Evolutionary conservation across 306 rosid species (phyloP), one percentile per base, ranked within the genome.

Genomic region (Casuarina equisetifolia): DNA sequence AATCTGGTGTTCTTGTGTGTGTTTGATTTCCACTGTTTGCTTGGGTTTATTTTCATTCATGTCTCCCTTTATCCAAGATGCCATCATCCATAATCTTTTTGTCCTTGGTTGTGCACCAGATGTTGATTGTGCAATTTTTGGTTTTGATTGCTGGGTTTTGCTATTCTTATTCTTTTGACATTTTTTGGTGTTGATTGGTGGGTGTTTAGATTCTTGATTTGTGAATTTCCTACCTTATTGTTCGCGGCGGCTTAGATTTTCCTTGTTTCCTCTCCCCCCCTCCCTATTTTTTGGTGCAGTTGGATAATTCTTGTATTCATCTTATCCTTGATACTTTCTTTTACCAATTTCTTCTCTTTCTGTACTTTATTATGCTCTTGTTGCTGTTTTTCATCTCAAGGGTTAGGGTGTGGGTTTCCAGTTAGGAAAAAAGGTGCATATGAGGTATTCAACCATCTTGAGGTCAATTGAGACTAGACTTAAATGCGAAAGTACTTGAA

Each of bases 61-160:
- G 32, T 1, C 32, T 25, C 1, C 32, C 1, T 25, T 25, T 25
- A 25, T 25, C 32, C 32, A 25, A 25, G 32, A 25, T 25, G 32
- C 32, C 32, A 25, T 25, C 32, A 25, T 25, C 32, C 32, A 25
- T 25, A 25, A 25, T 25, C 32, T 25, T 25, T 25, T 25, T 25
- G 32, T 25, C 32, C 32, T 25, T 25, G 32, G 32, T 25, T 25
- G 32, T 25, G 32, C 32, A 25, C 32, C 32, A 25, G 32, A 25
- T 25, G 32, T 25, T 25, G 32, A 25, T 9, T 70, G 76, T 54
- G 25, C 54, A 71, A 19, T 55, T 62, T 61, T 54, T 54, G 55
- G 20, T 32, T 81, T 73, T 64, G 70, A 38, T 55, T 25, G 68
- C n/a, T 67, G 79, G 76, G 69, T 59, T 59, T 46, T 57, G 42